Evolutionary conservation across 768 basidiomycete species (phyloP), one percentile per base, ranked within the genome.

Genomic region (Rhizopogon vinicolor): DNA sequence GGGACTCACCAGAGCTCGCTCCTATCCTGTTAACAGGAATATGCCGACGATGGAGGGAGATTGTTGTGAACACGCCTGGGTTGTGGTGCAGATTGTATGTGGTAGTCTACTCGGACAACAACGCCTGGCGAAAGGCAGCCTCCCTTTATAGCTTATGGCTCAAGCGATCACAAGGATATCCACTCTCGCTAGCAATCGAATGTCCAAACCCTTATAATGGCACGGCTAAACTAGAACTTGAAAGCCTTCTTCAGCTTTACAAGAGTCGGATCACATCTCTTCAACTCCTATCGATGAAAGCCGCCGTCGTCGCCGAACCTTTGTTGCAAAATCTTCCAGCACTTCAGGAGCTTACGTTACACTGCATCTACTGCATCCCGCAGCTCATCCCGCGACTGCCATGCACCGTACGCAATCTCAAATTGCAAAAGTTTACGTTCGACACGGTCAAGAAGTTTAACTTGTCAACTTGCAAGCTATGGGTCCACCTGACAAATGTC

Each of bases 81-180:
- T 63, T 83, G 25, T 83, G 81, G 81, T 73, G 75, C 10, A 72
- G 74, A 1, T 76, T 83, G 5, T 58, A 35, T 12, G 49, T 67
- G 40, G 44, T 33, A 10, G 31, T 7, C 25, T 25, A 25, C 4
- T 25, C 25, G 25, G 25, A 25, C 25, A 33, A 9, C 31, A 33
- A 25, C 25, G 4, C 25, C 25, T 25, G 25, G 25, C 25, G 31
- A 7, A 9, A 33, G 31, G 55, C 54, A 41, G 48, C 55, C 19
- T 60, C 53, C 28, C 46, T 51, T 41, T 64, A 63, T 35, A 51
- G 14, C 14, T 14, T 16, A 6, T 39, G 14, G 39, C 39, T 39
- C 39, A 39, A 62, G 4, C 59, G 65, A n/a, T 53, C 63, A 16
- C 44, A 45, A 2, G 44, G 51, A 6, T 54, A 55, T 28, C 65